Conservation (phyloP, 805 yeast species). For the Metschnikowia sp. region DNA sequence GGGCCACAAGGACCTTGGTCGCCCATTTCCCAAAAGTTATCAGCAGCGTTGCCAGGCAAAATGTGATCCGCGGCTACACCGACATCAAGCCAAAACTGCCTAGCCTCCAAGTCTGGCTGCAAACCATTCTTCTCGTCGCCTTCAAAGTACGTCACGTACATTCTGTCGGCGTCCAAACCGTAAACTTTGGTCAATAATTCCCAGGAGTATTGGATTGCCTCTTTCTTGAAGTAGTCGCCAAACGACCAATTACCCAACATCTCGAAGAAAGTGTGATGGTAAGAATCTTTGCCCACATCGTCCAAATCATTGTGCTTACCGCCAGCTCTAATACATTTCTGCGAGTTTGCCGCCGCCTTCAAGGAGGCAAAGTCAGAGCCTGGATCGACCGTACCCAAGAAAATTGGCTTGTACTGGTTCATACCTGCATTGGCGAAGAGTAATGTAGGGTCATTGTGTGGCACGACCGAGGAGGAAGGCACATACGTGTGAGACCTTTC, state of each 20-base stretch:
- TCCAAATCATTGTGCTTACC: slow-evolving; percentile 98
- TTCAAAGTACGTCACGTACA: slow-evolving; percentile 94
- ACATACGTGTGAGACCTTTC: slow-evolving; percentile 71
- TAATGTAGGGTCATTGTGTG: slow-evolving; percentile 96
- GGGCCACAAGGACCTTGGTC: slow-evolving; percentile 99
- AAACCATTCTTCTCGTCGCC: slow-evolving; percentile 83
- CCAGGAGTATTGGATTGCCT: slow-evolving; percentile 89
- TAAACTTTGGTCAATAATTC: slow-evolving; percentile 83
- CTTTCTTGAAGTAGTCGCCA: slow-evolving; percentile 97
- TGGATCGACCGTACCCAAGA: slow-evolving; percentile 96
- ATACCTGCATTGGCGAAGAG: slow-evolving; percentile 98
- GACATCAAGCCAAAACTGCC: slow-evolving; percentile 74
- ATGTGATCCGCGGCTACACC: slow-evolving; percentile 94
- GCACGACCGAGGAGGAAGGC: slow-evolving; percentile 91
- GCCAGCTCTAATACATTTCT: slow-evolving; percentile 98
- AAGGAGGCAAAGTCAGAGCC: slow-evolving; percentile 78
- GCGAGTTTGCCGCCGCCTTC: slow-evolving; percentile 91
- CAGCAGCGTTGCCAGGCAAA: slow-evolving; percentile 84
- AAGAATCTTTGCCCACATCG: slow-evolving; percentile 96
- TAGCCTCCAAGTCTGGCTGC: slow-evolving; percentile 92
- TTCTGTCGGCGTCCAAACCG: slow-evolving; percentile 71
- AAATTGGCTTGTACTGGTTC: slow-evolving; percentile 98
- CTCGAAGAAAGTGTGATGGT: slow-evolving; percentile 98
- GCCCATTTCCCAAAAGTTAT: slow-evolving; percentile 99
- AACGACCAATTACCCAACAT: slow-evolving; percentile 99